A percentile compares a stretch with the other conserved stretches of the same genome.
phyloP scores from a whole-genome alignment of 768 basidiomycete species.

The Hericium erinaceus region DNA sequence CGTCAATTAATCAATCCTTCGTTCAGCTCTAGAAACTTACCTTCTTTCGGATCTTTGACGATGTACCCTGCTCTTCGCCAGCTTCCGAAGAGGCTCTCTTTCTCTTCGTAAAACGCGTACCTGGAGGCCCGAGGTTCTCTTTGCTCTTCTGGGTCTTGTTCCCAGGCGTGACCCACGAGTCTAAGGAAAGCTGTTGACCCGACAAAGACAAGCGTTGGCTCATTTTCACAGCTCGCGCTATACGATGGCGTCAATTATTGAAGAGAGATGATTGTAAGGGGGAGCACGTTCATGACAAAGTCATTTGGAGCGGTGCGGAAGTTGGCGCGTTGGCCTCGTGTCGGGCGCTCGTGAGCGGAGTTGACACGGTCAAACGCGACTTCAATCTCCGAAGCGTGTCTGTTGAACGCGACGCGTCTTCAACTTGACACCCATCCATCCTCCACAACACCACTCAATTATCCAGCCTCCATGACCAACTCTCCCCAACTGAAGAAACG shows the following conservation, averaged over 20 bases:
- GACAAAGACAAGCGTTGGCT: not conserved
- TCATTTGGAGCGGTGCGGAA: not conserved
- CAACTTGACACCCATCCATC: not conserved
- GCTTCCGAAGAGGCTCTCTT: not conserved
- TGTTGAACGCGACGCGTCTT: not conserved
- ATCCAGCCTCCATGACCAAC: not conserved
- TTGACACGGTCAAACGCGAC: slow-evolving; percentile 1
- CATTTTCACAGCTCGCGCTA: not conserved
- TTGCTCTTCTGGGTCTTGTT: not conserved
- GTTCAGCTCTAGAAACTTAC: no score
- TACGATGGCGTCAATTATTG: no score
- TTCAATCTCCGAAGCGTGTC: not conserved
- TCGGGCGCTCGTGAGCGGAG: not conserved
- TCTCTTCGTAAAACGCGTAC: not conserved
- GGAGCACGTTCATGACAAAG: not conserved
- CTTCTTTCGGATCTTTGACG: no score
- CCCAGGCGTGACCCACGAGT: not conserved
- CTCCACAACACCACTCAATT: not conserved
- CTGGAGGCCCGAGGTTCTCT: not conserved
- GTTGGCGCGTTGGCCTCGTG: not conserved
- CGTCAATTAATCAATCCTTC: no score
- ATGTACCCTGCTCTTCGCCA: not conserved
- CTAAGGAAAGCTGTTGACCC: not conserved
- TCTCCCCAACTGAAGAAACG: slow-evolving; percentile 40
- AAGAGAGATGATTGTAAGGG: no score